phyloP scores from a whole-genome alignment of 345 rosid genomes.

The Lumnitzera racemosa region DNA sequence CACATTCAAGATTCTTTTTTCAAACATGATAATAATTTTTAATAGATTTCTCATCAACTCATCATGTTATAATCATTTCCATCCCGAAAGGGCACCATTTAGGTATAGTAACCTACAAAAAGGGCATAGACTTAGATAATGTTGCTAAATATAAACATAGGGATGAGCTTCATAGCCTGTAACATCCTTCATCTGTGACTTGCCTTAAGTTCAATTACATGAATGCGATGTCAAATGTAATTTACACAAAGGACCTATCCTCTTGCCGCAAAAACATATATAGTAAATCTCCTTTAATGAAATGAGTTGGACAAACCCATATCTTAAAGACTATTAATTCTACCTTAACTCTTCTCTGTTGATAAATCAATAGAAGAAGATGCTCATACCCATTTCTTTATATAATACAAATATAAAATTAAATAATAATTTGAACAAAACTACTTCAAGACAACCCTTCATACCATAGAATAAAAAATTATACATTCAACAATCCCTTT shows the following conservation, averaged over 20 bases:
- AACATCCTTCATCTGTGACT: slow-evolving; percentile 57
- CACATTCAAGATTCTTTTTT: slow-evolving; percentile 65
- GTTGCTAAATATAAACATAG: slow-evolving; percentile 85
- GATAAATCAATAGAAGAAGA: slow-evolving; percentile 77
- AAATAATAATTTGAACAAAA: slow-evolving; percentile 93
- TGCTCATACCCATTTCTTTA: slow-evolving; percentile 90
- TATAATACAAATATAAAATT: slow-evolving; percentile 82
- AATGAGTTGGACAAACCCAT: slow-evolving; percentile 74
- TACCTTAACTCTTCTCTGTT: slow-evolving; percentile 78
- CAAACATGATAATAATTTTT: slow-evolving; percentile 72
- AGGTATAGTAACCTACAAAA: slow-evolving; percentile 93
- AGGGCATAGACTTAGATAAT: slow-evolving; percentile 98
- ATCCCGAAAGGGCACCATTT: slow-evolving; percentile 84
- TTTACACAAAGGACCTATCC: slow-evolving; percentile 78
- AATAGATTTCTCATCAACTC: slow-evolving; percentile 68
- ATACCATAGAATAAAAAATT: slow-evolving; percentile 91
- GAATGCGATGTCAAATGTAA: slow-evolving; percentile 92
- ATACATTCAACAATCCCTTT: slow-evolving; percentile 79
- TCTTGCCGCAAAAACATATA: slow-evolving; percentile 79
- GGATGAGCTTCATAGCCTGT: slow-evolving; percentile 45
- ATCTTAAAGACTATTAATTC: slow-evolving; percentile 95
- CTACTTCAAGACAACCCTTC: slow-evolving; percentile 68
- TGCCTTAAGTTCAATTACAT: slow-evolving; percentile 94
- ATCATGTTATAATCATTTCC: slow-evolving; percentile 68
- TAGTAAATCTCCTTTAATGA: slow-evolving; percentile 70